Conservation (phyloP, 2,329 filamentous ascomycete species). For the Pezicula carpinea region DNA sequence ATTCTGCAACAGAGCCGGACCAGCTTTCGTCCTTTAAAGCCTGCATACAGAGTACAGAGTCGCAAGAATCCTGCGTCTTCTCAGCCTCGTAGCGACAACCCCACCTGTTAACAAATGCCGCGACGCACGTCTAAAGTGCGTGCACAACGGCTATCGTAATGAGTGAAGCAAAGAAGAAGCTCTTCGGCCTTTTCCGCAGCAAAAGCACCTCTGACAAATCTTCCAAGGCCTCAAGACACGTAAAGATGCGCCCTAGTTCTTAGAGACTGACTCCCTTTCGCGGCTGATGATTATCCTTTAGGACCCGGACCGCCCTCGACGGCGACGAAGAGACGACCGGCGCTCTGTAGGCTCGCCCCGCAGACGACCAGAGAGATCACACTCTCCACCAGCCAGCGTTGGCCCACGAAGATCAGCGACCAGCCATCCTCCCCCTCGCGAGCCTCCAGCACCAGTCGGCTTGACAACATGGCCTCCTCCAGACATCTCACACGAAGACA, state of each 20-base stretch:
- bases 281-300: conserved; percentile 9
- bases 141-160: conserved; percentile 9
- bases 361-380: conserved; percentile 35
- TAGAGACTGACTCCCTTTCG: conserved; percentile 7
- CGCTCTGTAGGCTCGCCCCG: conserved; percentile 37
- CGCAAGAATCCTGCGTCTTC: neutral
- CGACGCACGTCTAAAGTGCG: neutral
- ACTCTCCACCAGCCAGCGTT: conserved; percentile 4
- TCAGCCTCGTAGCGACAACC: neutral
- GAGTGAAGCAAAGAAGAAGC: conserved; percentile 23
- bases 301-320: conserved; percentile 22
- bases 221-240: conserved; percentile 31
- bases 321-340: conserved; percentile 15
- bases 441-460: conserved; percentile 21
- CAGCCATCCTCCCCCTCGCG: conserved; percentile 2
- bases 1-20: too few species aligned
- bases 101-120: neutral
- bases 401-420: conserved; percentile 5
- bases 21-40: too few species aligned
- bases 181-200: conserved; percentile 41
- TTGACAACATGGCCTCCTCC: conserved; percentile 54
- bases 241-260: conserved; percentile 4
- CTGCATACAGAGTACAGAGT: neutral
- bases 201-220: conserved; percentile 37
- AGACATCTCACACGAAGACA: conserved; percentile 42